Evolutionary conservation across 768 basidiomycete species (phyloP), one percentile per base, ranked within the genome.

Genomic region (Kwoniella dejecticola): DNA sequence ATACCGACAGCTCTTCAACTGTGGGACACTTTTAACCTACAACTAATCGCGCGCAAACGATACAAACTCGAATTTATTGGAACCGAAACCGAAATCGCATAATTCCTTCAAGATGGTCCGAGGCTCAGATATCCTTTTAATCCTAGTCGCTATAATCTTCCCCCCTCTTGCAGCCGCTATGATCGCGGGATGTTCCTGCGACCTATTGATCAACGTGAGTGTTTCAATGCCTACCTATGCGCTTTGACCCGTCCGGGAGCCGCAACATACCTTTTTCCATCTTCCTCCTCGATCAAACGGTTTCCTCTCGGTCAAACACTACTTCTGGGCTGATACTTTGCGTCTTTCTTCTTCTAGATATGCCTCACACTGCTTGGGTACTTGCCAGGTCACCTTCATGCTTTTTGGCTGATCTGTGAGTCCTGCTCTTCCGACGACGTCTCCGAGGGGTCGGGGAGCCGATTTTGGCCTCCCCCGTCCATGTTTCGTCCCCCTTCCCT

Each of bases 61-160:
- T n/a, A n/a, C n/a, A n/a, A n/a, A n/a, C n/a, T n/a, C n/a, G n/a
- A n/a, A n/a, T n/a, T n/a, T n/a, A n/a, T n/a, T n/a, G n/a, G n/a
- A n/a, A n/a, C n/a, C n/a, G n/a, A n/a, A n/a, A n/a, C n/a, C n/a
- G n/a, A n/a, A n/a, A n/a, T n/a, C n/a, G n/a, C n/a, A n/a, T n/a
- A n/a, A n/a, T n/a, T n/a, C 49, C 21, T 12, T 40, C 68, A 75
- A 24, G 4, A 72, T 72, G 71, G 75, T 76, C 54, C 49, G 61
- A 50, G 72, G 65, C 15, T 72, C 69, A 38, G 76, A 77, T 41
- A 67, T 77, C 56, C 27, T 77, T 33, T 72, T 77, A 47, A 74
- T 77, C 41, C 61, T 77, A 44, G 70, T 78, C n/a, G 75, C 74
- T 24, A 75, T 78, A 63, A 66, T 78, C 54, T 78, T 78, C 68